Percentiles rank a stretch among this genome's conserved stretches.
Conservation (phyloP, 2,329 filamentous ascomycete genomes). For the Penicillium italicum region DNA sequence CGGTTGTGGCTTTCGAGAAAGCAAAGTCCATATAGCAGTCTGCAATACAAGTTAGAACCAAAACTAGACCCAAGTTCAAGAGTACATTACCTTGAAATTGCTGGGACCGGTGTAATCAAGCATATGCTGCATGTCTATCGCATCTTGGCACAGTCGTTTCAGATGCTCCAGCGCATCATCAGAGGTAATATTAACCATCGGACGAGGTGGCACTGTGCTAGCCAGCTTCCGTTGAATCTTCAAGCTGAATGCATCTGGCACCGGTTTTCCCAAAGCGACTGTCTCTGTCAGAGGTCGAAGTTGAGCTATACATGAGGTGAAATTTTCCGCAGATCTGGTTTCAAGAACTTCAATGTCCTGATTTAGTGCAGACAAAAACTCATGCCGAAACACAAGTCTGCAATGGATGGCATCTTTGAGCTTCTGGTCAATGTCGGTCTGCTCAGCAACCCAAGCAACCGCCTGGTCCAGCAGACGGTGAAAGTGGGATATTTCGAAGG, state of each 20-base stretch:
- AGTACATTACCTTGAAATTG: slow-evolving; percentile 60
- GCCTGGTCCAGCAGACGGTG: slow-evolving; percentile 54
- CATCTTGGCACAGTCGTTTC: slow-evolving; percentile 67
- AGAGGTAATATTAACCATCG: slow-evolving; percentile 74
- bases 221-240: slow-evolving; percentile 90
- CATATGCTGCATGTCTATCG: slow-evolving; percentile 63
- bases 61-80: neutral
- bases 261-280: slow-evolving; percentile 58
- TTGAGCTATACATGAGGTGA: slow-evolving; percentile 36
- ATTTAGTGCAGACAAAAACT: slow-evolving; percentile 43
- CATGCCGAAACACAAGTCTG: slow-evolving; percentile 64
- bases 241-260: slow-evolving; percentile 78
- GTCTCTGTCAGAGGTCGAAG: slow-evolving; percentile 59
- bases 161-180: slow-evolving; percentile 69
- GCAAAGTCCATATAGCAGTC: slow-evolving; percentile 71
- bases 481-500: slow-evolving; percentile 58
- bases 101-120: slow-evolving; percentile 65
- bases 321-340: slow-evolving; percentile 28
- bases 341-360: slow-evolving; percentile 33
- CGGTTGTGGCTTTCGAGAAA: slow-evolving; percentile 76
- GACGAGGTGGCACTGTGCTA: slow-evolving; percentile 87
- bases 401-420: slow-evolving; percentile 56
- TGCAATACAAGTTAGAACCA: slow-evolving; percentile 32
- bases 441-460: slow-evolving; percentile 48
- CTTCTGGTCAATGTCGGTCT: slow-evolving; percentile 33